A percentile compares a stretch with the other conserved stretches of the same genome.
Conservation (phyloP, 352 stramenopile species). For the Pythium aphanidermatum region DNA sequence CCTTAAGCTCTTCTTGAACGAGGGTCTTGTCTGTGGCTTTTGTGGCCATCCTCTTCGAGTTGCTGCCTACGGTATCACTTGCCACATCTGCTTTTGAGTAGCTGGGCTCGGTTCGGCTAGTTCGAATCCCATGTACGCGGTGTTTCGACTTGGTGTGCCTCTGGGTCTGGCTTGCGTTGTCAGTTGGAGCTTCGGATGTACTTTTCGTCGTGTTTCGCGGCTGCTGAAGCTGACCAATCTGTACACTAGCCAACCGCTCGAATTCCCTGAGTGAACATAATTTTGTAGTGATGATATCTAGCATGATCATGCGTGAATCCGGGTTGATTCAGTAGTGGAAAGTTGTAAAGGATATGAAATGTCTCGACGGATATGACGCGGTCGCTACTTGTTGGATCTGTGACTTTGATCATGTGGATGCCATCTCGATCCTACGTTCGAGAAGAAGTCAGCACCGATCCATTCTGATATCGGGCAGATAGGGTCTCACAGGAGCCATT, state of each 20-base stretch:
- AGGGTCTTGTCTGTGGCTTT: slow-evolving; percentile 43
- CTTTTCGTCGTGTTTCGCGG: background rate
- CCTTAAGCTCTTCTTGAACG: slow-evolving; percentile 67
- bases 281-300: background rate
- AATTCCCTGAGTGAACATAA: slow-evolving; percentile 56
- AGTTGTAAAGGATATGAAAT: slow-evolving; percentile 59
- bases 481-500: slow-evolving; percentile 30
- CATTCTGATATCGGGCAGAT: background rate
- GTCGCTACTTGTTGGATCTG: slow-evolving; percentile 29
- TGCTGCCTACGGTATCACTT: background rate
- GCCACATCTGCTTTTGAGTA: background rate
- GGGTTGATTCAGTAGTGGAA: background rate
- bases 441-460: background rate
- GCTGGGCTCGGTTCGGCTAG: slow-evolving; percentile 10
- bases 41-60: slow-evolving; percentile 15
- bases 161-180: background rate
- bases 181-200: background rate
- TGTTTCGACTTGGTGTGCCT: slow-evolving; percentile 14
- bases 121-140: slow-evolving; percentile 18
- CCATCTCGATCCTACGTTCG: slow-evolving; percentile 49
- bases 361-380: slow-evolving; percentile 62
- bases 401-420: slow-evolving; percentile 59
- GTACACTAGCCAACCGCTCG: slow-evolving; percentile 54
- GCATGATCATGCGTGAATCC: background rate
- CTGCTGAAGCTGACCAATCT: slow-evolving; percentile 39